Evolutionary conservation across 1,139 yeast genomes (phyloP).

Genomic region (Lodderomyces theae): DNA sequence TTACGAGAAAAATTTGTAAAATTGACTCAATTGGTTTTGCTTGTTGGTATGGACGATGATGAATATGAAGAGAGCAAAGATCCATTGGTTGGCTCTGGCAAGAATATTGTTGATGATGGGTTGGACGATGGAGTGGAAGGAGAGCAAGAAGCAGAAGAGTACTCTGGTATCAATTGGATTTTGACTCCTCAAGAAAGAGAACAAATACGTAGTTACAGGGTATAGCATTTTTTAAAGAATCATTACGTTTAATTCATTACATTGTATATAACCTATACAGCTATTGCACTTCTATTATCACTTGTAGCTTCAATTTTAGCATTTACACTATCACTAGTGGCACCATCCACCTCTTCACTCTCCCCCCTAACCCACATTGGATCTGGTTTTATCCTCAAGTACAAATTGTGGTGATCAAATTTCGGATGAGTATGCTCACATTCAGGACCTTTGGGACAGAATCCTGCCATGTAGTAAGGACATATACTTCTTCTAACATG

Average conservation of each 20-base stretch:
- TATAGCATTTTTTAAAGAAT: conserved; percentile 13
- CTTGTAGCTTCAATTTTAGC: conserved; percentile 1
- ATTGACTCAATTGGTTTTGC: conserved; percentile 78
- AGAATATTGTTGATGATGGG: conserved; percentile 7
- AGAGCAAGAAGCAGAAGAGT: conserved; percentile 39
- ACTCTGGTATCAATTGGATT: conserved; percentile 70
- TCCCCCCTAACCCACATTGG: conserved; percentile 10
- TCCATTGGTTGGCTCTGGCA: conserved; percentile 12
- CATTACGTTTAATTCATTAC: neutral
- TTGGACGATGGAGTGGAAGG: conserved; percentile 27
- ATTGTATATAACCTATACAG: conserved; percentile 6
- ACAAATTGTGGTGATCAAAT: conserved; percentile 44
- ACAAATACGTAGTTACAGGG: conserved; percentile 49
- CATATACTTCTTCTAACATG: conserved; percentile 80
- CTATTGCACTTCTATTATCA: conserved; percentile 10
- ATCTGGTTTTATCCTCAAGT: conserved; percentile 53
- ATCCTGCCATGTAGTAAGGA: conserved; percentile 83
- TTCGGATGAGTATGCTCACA: conserved; percentile 61
- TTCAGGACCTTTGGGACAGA: conserved; percentile 74
- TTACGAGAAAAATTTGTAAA: conserved; percentile 75
- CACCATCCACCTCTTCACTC: conserved; percentile 4
- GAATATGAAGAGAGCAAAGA: conserved; percentile 49
- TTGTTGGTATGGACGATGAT: conserved; percentile 82
- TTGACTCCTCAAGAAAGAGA: conserved; percentile 73
- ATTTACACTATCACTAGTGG: conserved; percentile 9